These are phyloP conservation scores for Calycina herbarum DNA, from an alignment of 2,329 filamentous ascomycete genomes.

Conservation along the genomic window DNA sequence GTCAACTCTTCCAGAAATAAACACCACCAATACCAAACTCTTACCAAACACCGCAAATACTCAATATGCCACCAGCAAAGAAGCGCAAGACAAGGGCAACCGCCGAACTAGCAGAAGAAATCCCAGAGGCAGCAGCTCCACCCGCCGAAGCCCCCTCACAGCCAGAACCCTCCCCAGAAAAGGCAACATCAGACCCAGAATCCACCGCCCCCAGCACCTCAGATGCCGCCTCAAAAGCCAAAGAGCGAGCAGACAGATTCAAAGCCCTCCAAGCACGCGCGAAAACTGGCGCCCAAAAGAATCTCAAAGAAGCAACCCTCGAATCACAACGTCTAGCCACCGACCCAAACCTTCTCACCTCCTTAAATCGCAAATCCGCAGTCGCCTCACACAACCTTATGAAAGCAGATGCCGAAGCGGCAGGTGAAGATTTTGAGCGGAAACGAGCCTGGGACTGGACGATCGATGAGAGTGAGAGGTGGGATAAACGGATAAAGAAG, in stretches of 20 bases:
- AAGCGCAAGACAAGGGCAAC: conserved; percentile 45
- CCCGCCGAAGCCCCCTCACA: not conserved
- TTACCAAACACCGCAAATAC: conserved; percentile 7
- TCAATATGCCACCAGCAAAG: conserved; percentile 46
- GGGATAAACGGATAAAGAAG: conserved; percentile 89
- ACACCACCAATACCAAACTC: not conserved
- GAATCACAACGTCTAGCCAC: conserved; percentile 78
- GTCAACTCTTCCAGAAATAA: not conserved
- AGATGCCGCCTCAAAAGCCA: conserved; percentile 47
- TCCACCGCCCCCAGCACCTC: conserved; percentile 25
- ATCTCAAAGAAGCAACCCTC: conserved; percentile 79
- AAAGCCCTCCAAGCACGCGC: conserved; percentile 82
- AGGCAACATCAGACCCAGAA: conserved; percentile 22
- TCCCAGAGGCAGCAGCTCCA: conserved; percentile 9
- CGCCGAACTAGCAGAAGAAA: conserved; percentile 23
- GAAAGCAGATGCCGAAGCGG: conserved; percentile 84
- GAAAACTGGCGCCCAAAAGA: conserved; percentile 69
- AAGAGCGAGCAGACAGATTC: conserved; percentile 78
- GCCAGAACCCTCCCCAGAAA: conserved; percentile 9
- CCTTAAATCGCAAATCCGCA: conserved; percentile 81
- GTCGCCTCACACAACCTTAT: conserved; percentile 90
- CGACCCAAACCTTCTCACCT: conserved; percentile 74
- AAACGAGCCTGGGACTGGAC: conserved; percentile 99
- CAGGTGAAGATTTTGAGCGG: conserved; percentile 90
- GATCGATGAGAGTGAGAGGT: conserved; percentile 86